phyloP scores from a whole-genome alignment of 768 basidiomycete genomes.

The Leccinellum luteum region DNA sequence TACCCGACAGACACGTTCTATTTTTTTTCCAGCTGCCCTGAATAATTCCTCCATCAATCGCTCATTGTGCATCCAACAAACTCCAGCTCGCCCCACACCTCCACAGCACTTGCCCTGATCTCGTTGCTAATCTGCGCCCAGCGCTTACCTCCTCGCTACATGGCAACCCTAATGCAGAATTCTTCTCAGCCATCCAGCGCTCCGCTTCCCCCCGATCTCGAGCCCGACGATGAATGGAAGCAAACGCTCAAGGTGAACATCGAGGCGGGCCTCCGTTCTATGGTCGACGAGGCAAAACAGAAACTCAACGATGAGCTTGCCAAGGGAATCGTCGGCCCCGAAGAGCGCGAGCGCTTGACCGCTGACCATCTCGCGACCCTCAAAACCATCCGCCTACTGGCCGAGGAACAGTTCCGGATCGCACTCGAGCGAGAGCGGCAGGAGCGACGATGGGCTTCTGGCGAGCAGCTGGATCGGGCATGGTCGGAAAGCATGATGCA shows the following conservation, averaged over 20 bases:
- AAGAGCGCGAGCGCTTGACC: slow-evolving; percentile 36
- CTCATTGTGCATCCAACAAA: not conserved
- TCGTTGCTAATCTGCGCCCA: slow-evolving; percentile 2
- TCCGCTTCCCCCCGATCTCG: slow-evolving; percentile 29
- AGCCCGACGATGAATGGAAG: slow-evolving; percentile 60
- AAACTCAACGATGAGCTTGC: slow-evolving; percentile 52
- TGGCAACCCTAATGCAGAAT: slow-evolving; percentile 25
- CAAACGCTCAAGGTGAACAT: slow-evolving; percentile 46
- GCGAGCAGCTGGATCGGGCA: slow-evolving; percentile 32
- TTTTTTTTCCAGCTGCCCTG: slow-evolving; percentile 10
- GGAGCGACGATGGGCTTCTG: slow-evolving; percentile 48
- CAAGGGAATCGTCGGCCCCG: slow-evolving; percentile 35
- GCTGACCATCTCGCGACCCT: slow-evolving; percentile 41
- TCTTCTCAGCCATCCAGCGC: slow-evolving; percentile 10
- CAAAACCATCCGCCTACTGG: slow-evolving; percentile 43
- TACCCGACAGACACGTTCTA: slow-evolving; percentile 16
- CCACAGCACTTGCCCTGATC: not conserved
- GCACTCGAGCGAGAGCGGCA: slow-evolving; percentile 48
- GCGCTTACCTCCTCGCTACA: slow-evolving; percentile 10
- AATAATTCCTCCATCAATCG: slow-evolving; percentile 4
- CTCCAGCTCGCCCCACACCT: not conserved
- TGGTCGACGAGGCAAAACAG: slow-evolving; percentile 62
- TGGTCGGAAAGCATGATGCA: slow-evolving; percentile 34
- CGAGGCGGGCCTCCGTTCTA: slow-evolving; percentile 39
- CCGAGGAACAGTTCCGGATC: slow-evolving; percentile 43